Evolutionary conservation across 768 basidiomycete species (phyloP).

Genomic region (Lentinus brumalis): DNA sequence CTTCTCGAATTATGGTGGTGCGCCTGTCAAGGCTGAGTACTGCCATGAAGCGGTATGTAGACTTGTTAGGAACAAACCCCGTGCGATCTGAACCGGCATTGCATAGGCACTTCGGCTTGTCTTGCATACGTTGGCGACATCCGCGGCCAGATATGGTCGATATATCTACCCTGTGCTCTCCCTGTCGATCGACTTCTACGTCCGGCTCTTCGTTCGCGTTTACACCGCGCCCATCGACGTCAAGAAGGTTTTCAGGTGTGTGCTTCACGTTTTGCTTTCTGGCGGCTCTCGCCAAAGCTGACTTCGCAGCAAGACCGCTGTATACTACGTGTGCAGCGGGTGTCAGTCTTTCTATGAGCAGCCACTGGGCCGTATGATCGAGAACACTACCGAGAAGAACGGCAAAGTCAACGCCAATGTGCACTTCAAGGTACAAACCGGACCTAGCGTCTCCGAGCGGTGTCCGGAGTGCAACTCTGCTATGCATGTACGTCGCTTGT

Average conservation of each 20-base stretch:
- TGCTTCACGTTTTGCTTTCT: neutral
- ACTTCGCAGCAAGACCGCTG: conserved; percentile 72
- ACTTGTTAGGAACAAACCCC: neutral
- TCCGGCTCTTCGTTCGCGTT: conserved; percentile 86
- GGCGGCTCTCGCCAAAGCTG: neutral
- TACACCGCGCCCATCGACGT: conserved; percentile 76
- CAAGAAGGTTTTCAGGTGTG: conserved; percentile 76
- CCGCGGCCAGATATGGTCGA: conserved; percentile 90
- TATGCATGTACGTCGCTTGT: conserved; percentile 60
- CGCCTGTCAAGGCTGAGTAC: conserved; percentile 90
- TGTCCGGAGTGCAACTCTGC: conserved; percentile 84
- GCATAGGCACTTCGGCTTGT: conserved; percentile 85
- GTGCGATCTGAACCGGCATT: neutral
- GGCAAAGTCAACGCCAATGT: conserved; percentile 64
- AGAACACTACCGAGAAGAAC: conserved; percentile 52
- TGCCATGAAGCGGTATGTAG: conserved; percentile 84
- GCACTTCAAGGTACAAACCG: conserved; percentile 70
- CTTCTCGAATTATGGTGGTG: conserved; percentile 94
- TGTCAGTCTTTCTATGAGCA: conserved; percentile 87
- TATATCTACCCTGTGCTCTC: conserved; percentile 88
- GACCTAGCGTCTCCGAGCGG: conserved; percentile 62
- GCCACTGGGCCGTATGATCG: conserved; percentile 74
- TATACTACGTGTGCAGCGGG: conserved; percentile 79
- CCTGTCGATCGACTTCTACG: conserved; percentile 96
- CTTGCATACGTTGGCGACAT: conserved; percentile 81